Evolutionary conservation across 2,329 filamentous ascomycete genomes (phyloP), one percentile per base, ranked within the genome.

Genomic region (Botryotinia convoluta): DNA sequence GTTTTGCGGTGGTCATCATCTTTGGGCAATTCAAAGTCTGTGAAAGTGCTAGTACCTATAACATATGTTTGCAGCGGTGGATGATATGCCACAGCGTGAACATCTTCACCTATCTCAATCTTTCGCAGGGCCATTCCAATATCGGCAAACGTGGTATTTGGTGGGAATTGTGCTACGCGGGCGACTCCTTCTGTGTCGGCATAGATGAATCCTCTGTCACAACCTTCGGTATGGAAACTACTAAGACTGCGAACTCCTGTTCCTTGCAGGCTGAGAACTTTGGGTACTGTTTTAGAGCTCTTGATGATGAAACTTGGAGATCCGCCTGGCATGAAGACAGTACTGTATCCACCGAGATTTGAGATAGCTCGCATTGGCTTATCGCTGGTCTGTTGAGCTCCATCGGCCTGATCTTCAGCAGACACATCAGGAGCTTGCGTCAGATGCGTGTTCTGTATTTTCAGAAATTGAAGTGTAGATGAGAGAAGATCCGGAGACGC

Each of bases 231-330:
- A 80, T 97, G 89, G 80, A 97, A 93, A 0, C 89, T 84, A 76
- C 91, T 93, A 78, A 98, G 86, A 68, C 91, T 90, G 57, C 90
- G 88, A 5, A 95, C 90, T 12, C 88, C 88, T 22, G 86, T 84
- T 0, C 92, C 91, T 74, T 91, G 89, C 1, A 98, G 84, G 18
- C 89, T 87, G n/a, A 97, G 82, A 22, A 97, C 88, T 76, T 90
- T 90, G 0, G 95, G 94, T 8, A 87, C 83, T 69, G 91, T 94
- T 76, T 93, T 92, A 51, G 93, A 88, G 65, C 93, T 93, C 79
- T 93, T 97, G 61, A 98, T 81, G 62, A 99, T 84, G 81, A 98
- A 95, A 73, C 90, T 91, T 0, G 95, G 92, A 0, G 93, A 93
- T 6, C 87, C 83, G 0, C 95, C 95, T 0, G 94, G 91, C 68